phyloP scores from a whole-genome alignment of 495 filamentous ascomycete species.

The Viridothelium virens region DNA sequence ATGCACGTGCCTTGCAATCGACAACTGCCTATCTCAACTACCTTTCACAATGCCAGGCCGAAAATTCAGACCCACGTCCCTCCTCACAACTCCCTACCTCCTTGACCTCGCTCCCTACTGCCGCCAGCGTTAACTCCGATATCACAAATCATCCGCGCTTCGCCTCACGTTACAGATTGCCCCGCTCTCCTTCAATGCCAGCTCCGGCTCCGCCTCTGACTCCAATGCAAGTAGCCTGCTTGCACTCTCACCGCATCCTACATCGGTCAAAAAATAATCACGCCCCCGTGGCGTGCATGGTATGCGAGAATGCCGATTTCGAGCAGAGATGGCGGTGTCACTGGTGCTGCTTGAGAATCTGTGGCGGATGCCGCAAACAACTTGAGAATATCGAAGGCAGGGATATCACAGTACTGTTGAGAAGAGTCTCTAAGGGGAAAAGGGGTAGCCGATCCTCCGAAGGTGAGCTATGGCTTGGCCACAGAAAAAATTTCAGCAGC shows the following conservation, averaged over 20 bases:
- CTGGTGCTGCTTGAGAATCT: slow-evolving; percentile 5
- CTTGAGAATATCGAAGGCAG: background rate
- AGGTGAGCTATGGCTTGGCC: background rate
- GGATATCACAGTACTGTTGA: slow-evolving; percentile 1
- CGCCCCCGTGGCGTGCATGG: slow-evolving; percentile 7
- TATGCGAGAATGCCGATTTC: slow-evolving; percentile 11
- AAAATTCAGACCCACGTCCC: background rate
- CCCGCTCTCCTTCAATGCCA: background rate
- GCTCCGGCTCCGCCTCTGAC: slow-evolving; percentile 4
- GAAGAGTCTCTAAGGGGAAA: background rate
- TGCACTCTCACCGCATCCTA: background rate
- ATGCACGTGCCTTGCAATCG: slow-evolving; percentile 3
- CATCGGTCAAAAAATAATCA: background rate
- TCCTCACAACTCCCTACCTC: background rate
- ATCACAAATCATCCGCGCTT: slow-evolving; percentile 3
- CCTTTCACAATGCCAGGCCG: background rate
- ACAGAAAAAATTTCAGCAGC: background rate
- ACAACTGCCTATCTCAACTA: background rate
- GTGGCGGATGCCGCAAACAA: background rate
- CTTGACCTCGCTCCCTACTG: background rate
- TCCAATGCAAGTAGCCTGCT: slow-evolving; percentile 2
- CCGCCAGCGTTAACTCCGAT: background rate
- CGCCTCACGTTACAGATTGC: background rate
- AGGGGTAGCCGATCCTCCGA: background rate
- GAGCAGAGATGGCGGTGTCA: slow-evolving; percentile 2